Base-by-base conservation (phyloP, 441 rosid genomes). In the Syzygium syzygioides region DNA sequence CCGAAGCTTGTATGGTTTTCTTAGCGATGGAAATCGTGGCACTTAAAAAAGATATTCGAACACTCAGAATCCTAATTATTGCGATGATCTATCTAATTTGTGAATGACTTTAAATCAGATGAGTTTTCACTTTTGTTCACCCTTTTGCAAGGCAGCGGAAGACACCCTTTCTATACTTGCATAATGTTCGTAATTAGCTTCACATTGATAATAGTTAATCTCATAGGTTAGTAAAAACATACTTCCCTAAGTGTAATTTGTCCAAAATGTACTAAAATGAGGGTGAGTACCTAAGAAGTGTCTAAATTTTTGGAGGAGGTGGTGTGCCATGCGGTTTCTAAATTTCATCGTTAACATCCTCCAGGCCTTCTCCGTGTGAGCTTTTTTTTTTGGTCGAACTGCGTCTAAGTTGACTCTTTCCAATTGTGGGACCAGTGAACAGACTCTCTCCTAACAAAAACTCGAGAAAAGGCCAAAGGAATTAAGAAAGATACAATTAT, bases 11-110 rank as follows among this genome's bases (percentile, higher is more conserved):
- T n/a, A 14, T 62, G 2, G 9, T 62, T 60, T 28, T 28, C 18
- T 62, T 62, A 62, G 34, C 28, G 2, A 1, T 1, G 68, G 68
- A 62, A 62, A 4, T 62, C 3, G 9, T 2, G 19, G 68, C 34
- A 62, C 34, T 62, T 28, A n/a, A 62, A n/a, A 62, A 50, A 62
- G 32, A 62, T n/a, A 62, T 6, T 62, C 0, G 0, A 62, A 62
- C 0, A 0, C 68, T 62, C 2, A 7, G 0, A n/a, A n/a, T 62
- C 3, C 30, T 15, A 30, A 30, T 0, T 30, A 1, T 64, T 4
- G 20, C 3, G 68, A n/a, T 14, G 4, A 28, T 14, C 9, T 14
- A 6, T 64, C 37, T 64, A 30, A 64, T 30, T 30, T 15, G 8
- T 64, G 76, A 30, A 64, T 30, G 23, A 30, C 37, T n/a, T 64